phyloP scores from a whole-genome alignment of 768 basidiomycete species.

The Boletus rex-veris region DNA sequence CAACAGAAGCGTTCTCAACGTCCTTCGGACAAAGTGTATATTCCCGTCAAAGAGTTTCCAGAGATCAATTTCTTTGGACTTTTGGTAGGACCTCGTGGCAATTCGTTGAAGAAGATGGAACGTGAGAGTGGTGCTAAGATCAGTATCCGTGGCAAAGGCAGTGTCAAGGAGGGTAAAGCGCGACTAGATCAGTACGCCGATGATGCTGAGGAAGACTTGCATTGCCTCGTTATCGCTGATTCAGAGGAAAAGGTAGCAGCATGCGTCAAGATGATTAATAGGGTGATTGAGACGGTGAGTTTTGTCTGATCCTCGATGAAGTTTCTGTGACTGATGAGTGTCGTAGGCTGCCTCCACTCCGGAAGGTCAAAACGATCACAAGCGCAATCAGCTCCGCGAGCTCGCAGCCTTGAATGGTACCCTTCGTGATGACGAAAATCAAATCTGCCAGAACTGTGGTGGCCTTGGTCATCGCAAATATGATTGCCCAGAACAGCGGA shows the following conservation, averaged over 20 bases:
- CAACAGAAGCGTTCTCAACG: constrained; percentile 91
- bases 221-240: constrained; percentile 94
- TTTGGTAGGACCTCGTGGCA: constrained; percentile 96
- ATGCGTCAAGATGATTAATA: constrained; percentile 96
- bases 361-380: constrained; percentile 99
- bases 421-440: constrained; percentile 98
- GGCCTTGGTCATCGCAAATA: constrained; percentile 96
- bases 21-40: constrained; percentile 97
- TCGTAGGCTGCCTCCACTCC: constrained; percentile 94
- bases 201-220: constrained; percentile 98
- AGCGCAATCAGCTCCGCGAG: constrained; percentile 97
- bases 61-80: constrained; percentile 99
- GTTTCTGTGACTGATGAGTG: background rate
- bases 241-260: constrained; percentile 84
- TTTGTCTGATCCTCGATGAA: background rate
- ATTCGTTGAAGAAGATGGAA: constrained; percentile 99
- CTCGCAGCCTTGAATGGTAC: constrained; percentile 97
- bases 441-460: constrained; percentile 97
- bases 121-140: constrained; percentile 97
- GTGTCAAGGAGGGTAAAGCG: constrained; percentile 98
- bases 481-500: constrained; percentile 97
- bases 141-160: constrained; percentile 96
- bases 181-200: constrained; percentile 91
- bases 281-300: constrained; percentile 94
- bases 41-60: constrained; percentile 99